Base-by-base conservation (phyloP, 2,329 filamentous ascomycete genomes). In the Fusarium napiforme region DNA sequence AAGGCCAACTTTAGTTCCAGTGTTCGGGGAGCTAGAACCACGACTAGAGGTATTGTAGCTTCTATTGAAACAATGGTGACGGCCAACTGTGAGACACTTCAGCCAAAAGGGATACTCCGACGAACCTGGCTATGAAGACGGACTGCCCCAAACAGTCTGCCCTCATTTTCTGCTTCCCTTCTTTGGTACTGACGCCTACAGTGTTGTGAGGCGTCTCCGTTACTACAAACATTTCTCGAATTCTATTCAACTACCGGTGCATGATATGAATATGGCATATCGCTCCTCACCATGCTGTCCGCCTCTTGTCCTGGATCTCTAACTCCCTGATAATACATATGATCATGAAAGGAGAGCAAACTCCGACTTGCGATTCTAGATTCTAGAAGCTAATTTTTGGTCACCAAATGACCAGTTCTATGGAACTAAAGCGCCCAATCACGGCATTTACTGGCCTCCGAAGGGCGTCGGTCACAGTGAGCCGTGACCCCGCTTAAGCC, bases 151-250 rank as follows among this genome's bases (percentile, higher is more conserved):
- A 21, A 15, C 3, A 19, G 16, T 26, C 18, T 23, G 16, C 18
- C 3, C 12, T 36, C 5, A 21, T 4, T 36, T 5, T 26, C 46
- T 28, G 21, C 23, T 21, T 11, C 18, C 12, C 21, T 50, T 34
- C 11, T 5, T 32, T n/a, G 7, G 15, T 7, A 4, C 8, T 2
- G 5, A 34, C 0, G 2, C 9, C 2, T 2, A 0, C 8, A 23
- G 21, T 7, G 12, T 11, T 47, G 14, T 15, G 19, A 7, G 45
- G 4, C 26, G 12, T 21, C 9, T 1, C 4, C 21, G 3, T 21
- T 11, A 15, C 9, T n/a, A 32, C 8, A 32, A n/a, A 18, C 7
- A 16, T 9, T 19, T 23, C 10, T 7, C 1, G 5, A 11, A 32
- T n/a, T 49, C 28, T 4, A 32, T 12, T 30, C 15, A 34, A 34